A percentile compares a stretch with the other conserved stretches of the same genome.
These are phyloP conservation scores for Echium plantagineum DNA, from an alignment of 257 asterid species.

Conservation along the genomic window DNA sequence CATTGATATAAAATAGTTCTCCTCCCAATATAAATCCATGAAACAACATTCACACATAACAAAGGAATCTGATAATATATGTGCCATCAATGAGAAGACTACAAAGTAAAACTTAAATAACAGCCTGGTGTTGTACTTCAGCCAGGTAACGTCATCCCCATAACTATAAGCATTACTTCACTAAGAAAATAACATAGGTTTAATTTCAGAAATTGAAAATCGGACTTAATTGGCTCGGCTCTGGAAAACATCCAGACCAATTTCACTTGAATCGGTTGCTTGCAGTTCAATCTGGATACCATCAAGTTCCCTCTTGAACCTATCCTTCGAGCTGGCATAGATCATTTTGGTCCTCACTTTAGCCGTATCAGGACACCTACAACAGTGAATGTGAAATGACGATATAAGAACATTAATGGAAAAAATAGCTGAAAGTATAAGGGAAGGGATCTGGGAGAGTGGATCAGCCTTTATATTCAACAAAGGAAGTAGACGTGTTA, in stretches of 20 bases:
- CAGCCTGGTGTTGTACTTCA: slow-evolving; percentile 23
- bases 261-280: slow-evolving; percentile 38
- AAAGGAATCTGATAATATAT: slow-evolving; percentile 9
- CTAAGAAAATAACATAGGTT: slow-evolving; percentile 13
- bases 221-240: slow-evolving; percentile 24
- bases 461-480: not conserved
- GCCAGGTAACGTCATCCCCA: slow-evolving; percentile 25
- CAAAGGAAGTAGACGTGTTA: not conserved
- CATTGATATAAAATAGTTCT: not conserved
- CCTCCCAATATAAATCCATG: slow-evolving; percentile 5
- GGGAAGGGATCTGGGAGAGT: not conserved
- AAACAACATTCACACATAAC: slow-evolving; percentile 10
- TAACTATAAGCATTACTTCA: slow-evolving; percentile 33
- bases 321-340: slow-evolving; percentile 35
- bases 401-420: not conserved
- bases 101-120: slow-evolving; percentile 16
- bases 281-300: slow-evolving; percentile 40
- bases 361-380: slow-evolving; percentile 31
- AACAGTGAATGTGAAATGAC: not conserved
- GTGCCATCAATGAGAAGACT: slow-evolving; percentile 7
- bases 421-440: not conserved
- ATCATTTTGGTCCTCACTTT: slow-evolving; percentile 37
- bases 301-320: slow-evolving; percentile 35
- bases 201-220: slow-evolving; percentile 10
- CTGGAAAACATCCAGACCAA: slow-evolving; percentile 26